Evolutionary conservation across 139 green algal genomes (phyloP).

Genomic region (Picochlorum sp.): DNA sequence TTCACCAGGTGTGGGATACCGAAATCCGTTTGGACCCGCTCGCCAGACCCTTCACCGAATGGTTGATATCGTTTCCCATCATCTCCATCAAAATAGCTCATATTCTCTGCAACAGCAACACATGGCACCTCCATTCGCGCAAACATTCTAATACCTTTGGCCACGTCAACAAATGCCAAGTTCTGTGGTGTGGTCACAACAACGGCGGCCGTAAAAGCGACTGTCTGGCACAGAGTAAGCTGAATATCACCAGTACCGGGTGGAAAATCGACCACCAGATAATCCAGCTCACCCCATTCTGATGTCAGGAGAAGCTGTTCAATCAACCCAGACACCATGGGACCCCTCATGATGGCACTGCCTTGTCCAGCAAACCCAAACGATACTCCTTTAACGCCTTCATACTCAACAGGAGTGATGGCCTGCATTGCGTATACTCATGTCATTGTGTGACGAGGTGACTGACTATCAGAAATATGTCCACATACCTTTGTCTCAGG

Average conservation of each 20-base stretch:
- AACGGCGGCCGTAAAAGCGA: conserved; percentile 88
- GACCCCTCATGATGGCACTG: conserved; percentile 93
- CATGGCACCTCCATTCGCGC: conserved; percentile 86
- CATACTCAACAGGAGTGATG: conserved; percentile 83
- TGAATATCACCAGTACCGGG: conserved; percentile 98
- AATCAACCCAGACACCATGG: conserved; percentile 95
- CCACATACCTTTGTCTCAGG: conserved; percentile 42
- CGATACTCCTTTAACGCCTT: conserved; percentile 93
- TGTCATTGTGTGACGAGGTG: too few relatives aligned
- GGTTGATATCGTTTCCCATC: conserved; percentile 75
- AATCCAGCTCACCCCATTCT: conserved; percentile 95
- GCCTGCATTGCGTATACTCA: conserved; percentile 8
- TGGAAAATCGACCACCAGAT: conserved; percentile 96
- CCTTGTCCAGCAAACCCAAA: conserved; percentile 97
- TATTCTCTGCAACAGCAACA: conserved; percentile 98
- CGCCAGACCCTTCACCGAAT: conserved; percentile 76
- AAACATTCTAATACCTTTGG: conserved; percentile 99
- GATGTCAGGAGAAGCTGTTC: conserved; percentile 89
- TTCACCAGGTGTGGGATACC: conserved; percentile 84
- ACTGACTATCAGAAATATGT: neutral
- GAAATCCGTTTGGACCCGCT: conserved; percentile 79
- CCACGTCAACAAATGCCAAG: conserved; percentile 97
- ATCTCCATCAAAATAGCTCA: conserved; percentile 90
- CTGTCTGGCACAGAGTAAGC: conserved; percentile 90
- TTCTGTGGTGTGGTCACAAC: conserved; percentile 98